Conservation (phyloP, 495 filamentous ascomycete species). For the Aspergillus egyptiacus region DNA sequence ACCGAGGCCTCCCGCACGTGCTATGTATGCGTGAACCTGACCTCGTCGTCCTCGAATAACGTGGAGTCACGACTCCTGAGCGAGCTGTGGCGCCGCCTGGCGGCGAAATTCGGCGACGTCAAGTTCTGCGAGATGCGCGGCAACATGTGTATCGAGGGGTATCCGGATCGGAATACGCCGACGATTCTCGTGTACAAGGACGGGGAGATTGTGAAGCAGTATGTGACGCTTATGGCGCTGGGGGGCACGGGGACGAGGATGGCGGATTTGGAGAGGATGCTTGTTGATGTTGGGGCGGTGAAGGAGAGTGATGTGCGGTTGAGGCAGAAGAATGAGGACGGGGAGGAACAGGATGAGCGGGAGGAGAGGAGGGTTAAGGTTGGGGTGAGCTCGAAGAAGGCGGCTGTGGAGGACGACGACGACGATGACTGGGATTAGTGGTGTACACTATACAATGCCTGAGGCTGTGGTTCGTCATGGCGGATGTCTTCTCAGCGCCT, state of each 20-base stretch:
- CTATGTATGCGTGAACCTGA: slow-evolving; percentile 81
- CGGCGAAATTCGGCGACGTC: slow-evolving; percentile 77
- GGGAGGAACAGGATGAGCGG: slow-evolving; percentile 49
- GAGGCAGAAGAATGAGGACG: slow-evolving; percentile 42
- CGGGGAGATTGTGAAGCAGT: slow-evolving; percentile 81
- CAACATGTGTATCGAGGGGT: slow-evolving; percentile 92
- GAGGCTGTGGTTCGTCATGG: too few relatives aligned
- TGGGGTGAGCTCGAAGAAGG: slow-evolving; percentile 31
- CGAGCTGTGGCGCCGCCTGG: slow-evolving; percentile 82
- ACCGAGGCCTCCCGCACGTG: slow-evolving; percentile 74
- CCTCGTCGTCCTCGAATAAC: slow-evolving; percentile 68
- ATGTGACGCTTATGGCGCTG: slow-evolving; percentile 78
- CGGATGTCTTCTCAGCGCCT: too few relatives aligned
- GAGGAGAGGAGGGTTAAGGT: slow-evolving; percentile 26
- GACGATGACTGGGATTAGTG: slow-evolving; percentile 74
- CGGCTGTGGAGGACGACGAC: slow-evolving; percentile 31
- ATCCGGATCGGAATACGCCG: slow-evolving; percentile 89
- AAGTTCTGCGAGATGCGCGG: slow-evolving; percentile 97
- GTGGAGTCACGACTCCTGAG: slow-evolving; percentile 74
- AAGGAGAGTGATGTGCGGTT: slow-evolving; percentile 70
- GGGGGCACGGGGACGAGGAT: slow-evolving; percentile 63
- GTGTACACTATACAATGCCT: not conserved
- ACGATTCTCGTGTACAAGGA: slow-evolving; percentile 91
- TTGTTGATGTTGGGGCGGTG: slow-evolving; percentile 77
- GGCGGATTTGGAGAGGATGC: slow-evolving; percentile 61